These are phyloP conservation scores for Malania oleifera DNA, from an alignment of 164 flowering plant genomes.

Conservation along the genomic window DNA sequence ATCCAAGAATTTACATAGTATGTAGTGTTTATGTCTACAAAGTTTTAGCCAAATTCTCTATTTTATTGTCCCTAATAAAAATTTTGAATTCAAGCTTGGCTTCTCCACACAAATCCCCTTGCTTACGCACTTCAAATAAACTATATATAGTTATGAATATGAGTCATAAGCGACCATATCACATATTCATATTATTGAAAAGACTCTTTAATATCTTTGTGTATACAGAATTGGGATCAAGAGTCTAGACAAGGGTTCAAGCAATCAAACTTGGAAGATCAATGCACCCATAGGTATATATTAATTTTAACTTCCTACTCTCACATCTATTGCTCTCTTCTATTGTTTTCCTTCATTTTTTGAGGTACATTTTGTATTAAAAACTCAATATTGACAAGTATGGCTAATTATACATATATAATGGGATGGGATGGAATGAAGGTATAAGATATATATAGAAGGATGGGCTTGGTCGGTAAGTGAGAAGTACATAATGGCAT, in stretches of 20 bases:
- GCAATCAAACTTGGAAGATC: conserved; percentile 7
- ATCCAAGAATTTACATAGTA: too few species aligned
- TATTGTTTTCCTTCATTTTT: not conserved
- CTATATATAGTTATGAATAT: too few species aligned
- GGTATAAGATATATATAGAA: conserved; percentile 17
- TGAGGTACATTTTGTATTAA: not conserved
- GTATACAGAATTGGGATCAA: conserved; percentile 5
- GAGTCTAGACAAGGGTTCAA: conserved; percentile 5
- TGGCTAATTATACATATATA: not conserved
- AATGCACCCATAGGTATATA: conserved; percentile 12
- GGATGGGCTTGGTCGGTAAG: conserved; percentile 16
- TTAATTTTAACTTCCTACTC: not conserved
- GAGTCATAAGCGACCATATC: too few species aligned
- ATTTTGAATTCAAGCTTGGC: too few species aligned
- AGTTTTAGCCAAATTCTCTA: too few species aligned
- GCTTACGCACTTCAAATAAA: too few species aligned
- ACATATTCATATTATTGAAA: not conserved
- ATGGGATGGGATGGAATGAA: not conserved
- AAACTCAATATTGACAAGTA: not conserved
- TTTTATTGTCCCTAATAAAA: too few species aligned
- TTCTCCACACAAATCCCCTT: too few species aligned
- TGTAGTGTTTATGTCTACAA: too few species aligned
- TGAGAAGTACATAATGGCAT: conserved; percentile 15
- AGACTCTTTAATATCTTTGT: not conserved
- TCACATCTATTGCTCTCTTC: not conserved